Evolutionary conservation across 345 rosid genomes (phyloP).

Genomic region (Eucalyptus regnans): DNA sequence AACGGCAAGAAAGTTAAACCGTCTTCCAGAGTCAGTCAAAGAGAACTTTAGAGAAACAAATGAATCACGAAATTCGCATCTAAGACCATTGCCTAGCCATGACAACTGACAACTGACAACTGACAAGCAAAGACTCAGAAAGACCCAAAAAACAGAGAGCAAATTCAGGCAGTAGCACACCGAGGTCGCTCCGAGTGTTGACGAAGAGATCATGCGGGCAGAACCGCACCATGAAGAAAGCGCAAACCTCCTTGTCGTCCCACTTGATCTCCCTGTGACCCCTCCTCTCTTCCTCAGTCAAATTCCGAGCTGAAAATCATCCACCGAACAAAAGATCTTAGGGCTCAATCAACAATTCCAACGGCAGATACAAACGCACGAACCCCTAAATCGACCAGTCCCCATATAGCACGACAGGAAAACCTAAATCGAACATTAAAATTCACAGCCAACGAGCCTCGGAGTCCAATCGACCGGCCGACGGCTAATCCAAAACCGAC

Average conservation of each 20-base stretch:
- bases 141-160: not conserved
- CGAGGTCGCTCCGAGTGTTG: constrained; percentile 95
- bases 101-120: not conserved
- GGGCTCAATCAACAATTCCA: not conserved
- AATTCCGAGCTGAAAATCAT: constrained; percentile 52
- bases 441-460: not conserved
- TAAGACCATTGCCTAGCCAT: not conserved
- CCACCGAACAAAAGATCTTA: not conserved
- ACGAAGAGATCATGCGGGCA: constrained; percentile 98
- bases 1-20: not conserved
- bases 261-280: constrained; percentile 75
- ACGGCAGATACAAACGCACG: not conserved
- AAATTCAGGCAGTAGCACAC: constrained; percentile 17
- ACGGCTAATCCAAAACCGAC: not conserved
- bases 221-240: constrained; percentile 89
- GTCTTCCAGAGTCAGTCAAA: not conserved
- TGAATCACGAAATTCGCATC: not conserved
- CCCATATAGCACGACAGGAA: not conserved
- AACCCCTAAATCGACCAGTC: not conserved
- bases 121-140: not conserved
- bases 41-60: not conserved
- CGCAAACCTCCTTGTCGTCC: constrained; percentile 95
- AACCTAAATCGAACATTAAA: not conserved
- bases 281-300: constrained; percentile 83
- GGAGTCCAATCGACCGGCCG: not conserved